Conservation (phyloP, 1,139 yeast species). For the Yamadazyma epiphylla region DNA sequence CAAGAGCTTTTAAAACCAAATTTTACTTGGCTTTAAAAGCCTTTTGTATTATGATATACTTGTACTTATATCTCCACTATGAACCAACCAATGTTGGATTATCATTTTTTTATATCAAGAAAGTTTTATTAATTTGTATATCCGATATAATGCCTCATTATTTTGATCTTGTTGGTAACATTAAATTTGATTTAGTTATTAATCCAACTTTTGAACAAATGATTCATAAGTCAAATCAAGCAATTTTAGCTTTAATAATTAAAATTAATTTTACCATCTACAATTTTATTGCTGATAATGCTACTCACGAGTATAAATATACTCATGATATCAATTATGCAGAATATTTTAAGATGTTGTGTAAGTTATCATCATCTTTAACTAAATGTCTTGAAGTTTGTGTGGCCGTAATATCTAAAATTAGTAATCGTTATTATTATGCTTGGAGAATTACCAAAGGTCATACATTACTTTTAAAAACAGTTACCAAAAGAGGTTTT, state of each 20-base stretch:
- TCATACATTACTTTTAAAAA: conserved; percentile 29
- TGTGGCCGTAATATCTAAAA: conserved; percentile 30
- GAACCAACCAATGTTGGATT: conserved; percentile 25
- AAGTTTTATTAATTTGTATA: conserved; percentile 26
- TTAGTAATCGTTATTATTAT: conserved; percentile 44
- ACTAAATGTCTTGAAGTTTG: conserved; percentile 36
- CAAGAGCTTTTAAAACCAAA: conserved; percentile 23
- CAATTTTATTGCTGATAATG: conserved; percentile 11
- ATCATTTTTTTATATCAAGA: conserved; percentile 34
- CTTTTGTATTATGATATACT: conserved; percentile 32
- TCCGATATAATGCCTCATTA: conserved; percentile 39
- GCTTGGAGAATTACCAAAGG: conserved; percentile 52
- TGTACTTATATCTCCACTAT: conserved; percentile 38
- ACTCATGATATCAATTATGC: conserved; percentile 15
- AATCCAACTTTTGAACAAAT: conserved; percentile 39
- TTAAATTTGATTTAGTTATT: conserved; percentile 36
- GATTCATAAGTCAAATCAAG: conserved; percentile 37
- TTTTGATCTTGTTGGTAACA: conserved; percentile 27
- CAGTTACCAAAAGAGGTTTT: conserved; percentile 26
- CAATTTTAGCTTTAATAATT: conserved; percentile 28
- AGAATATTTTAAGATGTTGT: conserved; percentile 19
- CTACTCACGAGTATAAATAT: conserved; percentile 16
- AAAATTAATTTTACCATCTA: conserved; percentile 23
- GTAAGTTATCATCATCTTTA: conserved; percentile 27
- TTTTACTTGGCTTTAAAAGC: conserved; percentile 25